These are phyloP conservation scores for Globisporangium perplexum DNA, from an alignment of 352 stramenopile species.

Conservation along the genomic window DNA sequence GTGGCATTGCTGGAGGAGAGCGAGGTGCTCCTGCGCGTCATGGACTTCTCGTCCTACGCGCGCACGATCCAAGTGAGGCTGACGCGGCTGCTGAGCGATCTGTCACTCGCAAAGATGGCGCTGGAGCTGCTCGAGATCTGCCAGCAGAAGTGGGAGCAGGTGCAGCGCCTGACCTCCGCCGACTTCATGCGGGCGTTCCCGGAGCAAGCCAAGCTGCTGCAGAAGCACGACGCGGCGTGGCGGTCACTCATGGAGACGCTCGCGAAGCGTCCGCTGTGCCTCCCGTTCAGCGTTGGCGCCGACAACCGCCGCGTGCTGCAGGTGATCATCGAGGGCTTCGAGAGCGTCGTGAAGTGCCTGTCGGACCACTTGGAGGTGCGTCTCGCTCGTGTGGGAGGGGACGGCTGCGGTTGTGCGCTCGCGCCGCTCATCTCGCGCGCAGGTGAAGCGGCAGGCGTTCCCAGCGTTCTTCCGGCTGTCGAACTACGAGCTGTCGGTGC, in stretches of 20 bases:
- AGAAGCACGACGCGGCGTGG: conserved; percentile 50
- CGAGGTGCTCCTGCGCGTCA: conserved; percentile 64
- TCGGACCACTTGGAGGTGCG: conserved; percentile 49
- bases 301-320: conserved; percentile 39
- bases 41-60: conserved; percentile 66
- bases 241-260: conserved; percentile 39
- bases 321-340: conserved; percentile 45
- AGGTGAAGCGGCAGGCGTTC: conserved; percentile 58
- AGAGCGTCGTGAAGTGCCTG: conserved; percentile 36
- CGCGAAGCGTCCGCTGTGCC: conserved; percentile 42
- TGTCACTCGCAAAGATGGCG: conserved; percentile 40
- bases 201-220: conserved; percentile 47
- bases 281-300: conserved; percentile 41
- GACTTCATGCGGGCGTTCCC: conserved; percentile 61
- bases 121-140: conserved; percentile 50
- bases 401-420: neutral
- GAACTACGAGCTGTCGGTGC: conserved; percentile 43
- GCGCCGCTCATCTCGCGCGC: neutral
- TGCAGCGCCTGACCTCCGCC: conserved; percentile 47
- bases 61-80: conserved; percentile 42
- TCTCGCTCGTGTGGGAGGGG: neutral
- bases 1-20: conserved; percentile 57
- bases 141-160: conserved; percentile 64
- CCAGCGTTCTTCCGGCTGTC: conserved; percentile 61
- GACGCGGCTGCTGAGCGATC: conserved; percentile 38